phyloP scores from a whole-genome alignment of 1,284 basidiomycete species.

The Trichosporon faecale region DNA sequence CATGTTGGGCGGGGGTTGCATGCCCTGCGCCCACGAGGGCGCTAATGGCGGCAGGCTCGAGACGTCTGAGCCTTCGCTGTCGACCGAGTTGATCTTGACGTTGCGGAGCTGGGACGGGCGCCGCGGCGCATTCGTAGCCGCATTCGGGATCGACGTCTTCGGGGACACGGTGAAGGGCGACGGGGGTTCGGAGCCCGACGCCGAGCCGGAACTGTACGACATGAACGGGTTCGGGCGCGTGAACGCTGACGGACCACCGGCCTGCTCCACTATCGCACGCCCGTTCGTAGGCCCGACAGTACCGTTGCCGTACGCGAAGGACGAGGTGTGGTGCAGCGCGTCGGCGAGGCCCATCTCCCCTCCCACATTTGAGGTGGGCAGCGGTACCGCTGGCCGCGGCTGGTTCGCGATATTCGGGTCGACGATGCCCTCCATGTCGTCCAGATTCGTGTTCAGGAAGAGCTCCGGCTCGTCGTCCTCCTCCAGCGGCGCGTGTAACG shows the following conservation, averaged over 20 bases:
- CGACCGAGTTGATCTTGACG: conserved; percentile 42
- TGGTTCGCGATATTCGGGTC: conserved; percentile 54
- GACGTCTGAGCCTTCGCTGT: conserved; percentile 32
- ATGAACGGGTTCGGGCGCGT: conserved; percentile 19
- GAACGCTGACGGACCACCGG: neutral
- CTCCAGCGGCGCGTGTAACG: conserved; percentile 33
- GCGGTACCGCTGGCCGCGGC: conserved; percentile 14
- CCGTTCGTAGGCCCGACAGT: neutral
- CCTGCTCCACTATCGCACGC: conserved; percentile 1
- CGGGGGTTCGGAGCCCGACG: conserved; percentile 25
- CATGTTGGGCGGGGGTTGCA: conserved; percentile 26
- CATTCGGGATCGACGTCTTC: conserved; percentile 30
- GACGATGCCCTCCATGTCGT: conserved; percentile 80
- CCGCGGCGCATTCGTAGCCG: conserved; percentile 35
- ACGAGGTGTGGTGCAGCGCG: conserved; percentile 29
- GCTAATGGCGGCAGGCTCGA: conserved; percentile 33
- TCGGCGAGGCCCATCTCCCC: conserved; percentile 31
- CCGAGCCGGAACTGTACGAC: conserved; percentile 11
- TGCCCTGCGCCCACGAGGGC: conserved; percentile 37
- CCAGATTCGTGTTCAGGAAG: conserved; percentile 71
- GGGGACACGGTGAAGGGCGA: conserved; percentile 41
- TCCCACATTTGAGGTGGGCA: neutral
- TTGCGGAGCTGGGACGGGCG: conserved; percentile 50
- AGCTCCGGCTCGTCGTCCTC: conserved; percentile 28
- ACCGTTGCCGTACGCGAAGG: neutral